Conservation (phyloP, 345 rosid species). For the Populus euphratica region DNA sequence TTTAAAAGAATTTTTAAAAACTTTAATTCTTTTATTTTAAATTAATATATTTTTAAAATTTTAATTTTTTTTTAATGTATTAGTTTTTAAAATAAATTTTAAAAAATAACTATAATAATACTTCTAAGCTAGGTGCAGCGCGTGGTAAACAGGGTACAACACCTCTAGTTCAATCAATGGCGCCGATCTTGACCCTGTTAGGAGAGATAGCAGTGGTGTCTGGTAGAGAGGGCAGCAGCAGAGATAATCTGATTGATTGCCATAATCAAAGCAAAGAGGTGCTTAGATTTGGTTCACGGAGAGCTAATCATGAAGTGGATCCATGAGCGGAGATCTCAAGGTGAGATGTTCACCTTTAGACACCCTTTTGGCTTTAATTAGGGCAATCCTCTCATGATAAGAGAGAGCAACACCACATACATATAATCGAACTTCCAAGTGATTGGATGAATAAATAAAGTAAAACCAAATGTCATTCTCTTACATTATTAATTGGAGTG, state of each 20-base stretch:
- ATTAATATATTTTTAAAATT: too few species aligned
- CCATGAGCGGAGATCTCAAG: background rate
- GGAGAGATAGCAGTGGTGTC: too few species aligned
- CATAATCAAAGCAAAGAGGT: background rate
- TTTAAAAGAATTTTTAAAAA: too few species aligned
- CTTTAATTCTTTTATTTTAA: too few species aligned
- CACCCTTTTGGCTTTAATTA: too few species aligned
- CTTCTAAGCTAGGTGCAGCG: background rate
- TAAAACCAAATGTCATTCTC: too few species aligned
- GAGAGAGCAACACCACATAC: background rate
- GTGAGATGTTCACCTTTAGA: background rate
- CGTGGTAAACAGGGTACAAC: background rate
- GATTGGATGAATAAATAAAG: background rate
- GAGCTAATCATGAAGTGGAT: background rate
- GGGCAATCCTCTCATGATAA: background rate
- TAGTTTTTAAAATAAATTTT: too few species aligned
- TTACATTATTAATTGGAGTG: background rate
- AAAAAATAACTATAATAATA: too few species aligned
- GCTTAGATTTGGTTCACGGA: background rate
- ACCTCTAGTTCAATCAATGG: too few species aligned
- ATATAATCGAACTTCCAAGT: background rate
- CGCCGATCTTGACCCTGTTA: background rate
- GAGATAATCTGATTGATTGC: background rate
- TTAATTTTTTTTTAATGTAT: too few species aligned
- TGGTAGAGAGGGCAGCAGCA: too few species aligned